Base-by-base conservation (phyloP, 2,329 filamentous ascomycete genomes). In the Monilinia polystroma region DNA sequence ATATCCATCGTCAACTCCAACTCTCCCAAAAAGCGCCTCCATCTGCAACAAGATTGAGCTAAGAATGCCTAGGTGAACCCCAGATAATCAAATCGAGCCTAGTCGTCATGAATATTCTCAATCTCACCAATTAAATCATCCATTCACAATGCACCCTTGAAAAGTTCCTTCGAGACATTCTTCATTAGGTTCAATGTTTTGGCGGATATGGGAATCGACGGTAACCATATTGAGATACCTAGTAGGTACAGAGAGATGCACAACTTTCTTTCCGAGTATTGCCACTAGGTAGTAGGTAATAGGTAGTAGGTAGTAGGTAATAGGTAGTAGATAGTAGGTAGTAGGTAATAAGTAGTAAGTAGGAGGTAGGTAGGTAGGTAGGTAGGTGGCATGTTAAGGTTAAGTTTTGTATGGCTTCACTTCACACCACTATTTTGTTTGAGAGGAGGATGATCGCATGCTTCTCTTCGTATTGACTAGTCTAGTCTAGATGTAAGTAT, bases 1-100 rank as follows among this genome's bases (percentile, higher is more conserved):
- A 11, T 41, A n/a, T 26, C n/a, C 32, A n/a, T 41, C 20, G 20
- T 29, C 20, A 12, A 59, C n/a, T 16, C 43, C 56, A 54, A 54
- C 55, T 60, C 43, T 38, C 23, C 32, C 29, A 45, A 62, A 62
- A 59, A 52, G 45, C 58, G 29, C 58, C 58, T 62, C 47, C 59
- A 43, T 63, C 59, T 63, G 59, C 59, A 62, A 20, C 47, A 20
- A 26, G 43, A 63, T 63, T 26, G 4, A 41, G 59, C 45, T 63
- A 62, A 32, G 11, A 23, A 29, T 18, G 23, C 23, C 23, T 23
- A 23, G 23, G 23, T 23, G 14, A 16, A 51, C 23, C 58, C 41
- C 29, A 16, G 32, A 11, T 2, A 23, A 51, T 16, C 1, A 14
- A 7, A 51, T 52, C 26, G 14, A 63, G 35, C 32, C n/a, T 63